Percentiles rank a stretch among this genome's conserved stretches.
Conservation (phyloP, 192 early-diverging fungal genomes). For the Gamsiella multidivaricata region DNA sequence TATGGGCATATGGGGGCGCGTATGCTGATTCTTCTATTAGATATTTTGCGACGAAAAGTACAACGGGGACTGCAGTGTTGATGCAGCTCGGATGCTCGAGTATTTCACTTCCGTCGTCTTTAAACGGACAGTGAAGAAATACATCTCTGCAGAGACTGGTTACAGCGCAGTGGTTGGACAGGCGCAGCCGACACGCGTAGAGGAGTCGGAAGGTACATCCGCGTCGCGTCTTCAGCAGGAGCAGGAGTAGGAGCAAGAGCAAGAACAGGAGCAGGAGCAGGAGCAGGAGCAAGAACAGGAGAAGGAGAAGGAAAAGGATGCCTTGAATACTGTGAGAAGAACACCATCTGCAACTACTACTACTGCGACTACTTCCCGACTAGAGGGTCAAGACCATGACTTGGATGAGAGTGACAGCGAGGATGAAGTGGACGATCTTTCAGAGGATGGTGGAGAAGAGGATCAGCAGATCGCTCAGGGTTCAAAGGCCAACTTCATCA, state of each 20-base stretch:
- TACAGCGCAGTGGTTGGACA: constrained; percentile 1
- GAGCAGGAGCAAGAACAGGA: background rate
- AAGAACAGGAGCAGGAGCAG: background rate
- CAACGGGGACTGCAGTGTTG: constrained; percentile 8
- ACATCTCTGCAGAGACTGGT: background rate
- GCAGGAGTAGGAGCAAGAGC: background rate
- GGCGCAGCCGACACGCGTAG: too few relatives aligned
- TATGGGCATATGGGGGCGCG: background rate
- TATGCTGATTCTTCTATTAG: background rate
- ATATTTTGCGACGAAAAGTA: constrained; percentile 1
- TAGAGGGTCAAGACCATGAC: too few relatives aligned
- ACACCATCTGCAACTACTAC: background rate
- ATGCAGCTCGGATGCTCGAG: background rate
- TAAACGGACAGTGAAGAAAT: background rate
- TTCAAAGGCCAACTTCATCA: background rate
- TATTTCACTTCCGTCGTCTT: constrained; percentile 12
- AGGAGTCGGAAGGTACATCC: background rate
- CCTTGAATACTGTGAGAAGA: background rate
- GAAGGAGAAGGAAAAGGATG: background rate
- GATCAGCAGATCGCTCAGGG: background rate
- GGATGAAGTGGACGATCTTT: background rate
- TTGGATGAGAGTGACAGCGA: too few relatives aligned
- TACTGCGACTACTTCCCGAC: background rate
- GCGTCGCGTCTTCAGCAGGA: background rate
- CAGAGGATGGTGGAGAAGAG: background rate